A percentile compares a stretch with the other conserved stretches of the same genome.
phyloP scores from a whole-genome alignment of 352 stramenopile genomes.

The Phytopythium aichiense region DNA sequence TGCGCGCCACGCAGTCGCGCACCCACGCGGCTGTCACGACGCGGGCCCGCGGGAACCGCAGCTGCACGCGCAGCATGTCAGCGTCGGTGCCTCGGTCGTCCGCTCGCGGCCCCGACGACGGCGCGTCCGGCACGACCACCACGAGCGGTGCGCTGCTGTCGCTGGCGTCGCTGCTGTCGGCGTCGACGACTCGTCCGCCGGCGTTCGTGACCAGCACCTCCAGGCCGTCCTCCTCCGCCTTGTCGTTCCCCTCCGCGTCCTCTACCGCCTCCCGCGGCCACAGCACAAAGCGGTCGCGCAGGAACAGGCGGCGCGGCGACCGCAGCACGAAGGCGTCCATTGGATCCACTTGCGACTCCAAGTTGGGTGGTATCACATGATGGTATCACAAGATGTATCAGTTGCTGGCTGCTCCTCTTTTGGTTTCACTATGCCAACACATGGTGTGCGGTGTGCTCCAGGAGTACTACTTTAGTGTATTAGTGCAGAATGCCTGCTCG shows the following conservation, averaged over 20 bases:
- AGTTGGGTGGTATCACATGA: too few relatives aligned
- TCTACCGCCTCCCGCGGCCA: neutral
- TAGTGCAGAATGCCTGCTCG: neutral
- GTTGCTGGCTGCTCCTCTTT: neutral
- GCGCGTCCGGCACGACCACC: constrained; percentile 13
- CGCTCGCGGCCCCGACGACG: neutral
- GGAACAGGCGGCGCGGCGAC: constrained; percentile 32
- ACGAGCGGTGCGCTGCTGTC: neutral
- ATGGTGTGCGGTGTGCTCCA: neutral
- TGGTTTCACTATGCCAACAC: neutral
- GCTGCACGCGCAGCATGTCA: constrained; percentile 5
- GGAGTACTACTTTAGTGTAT: too few relatives aligned
- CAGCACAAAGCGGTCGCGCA: constrained; percentile 27
- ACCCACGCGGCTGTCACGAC: constrained; percentile 41
- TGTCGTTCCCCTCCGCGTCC: neutral
- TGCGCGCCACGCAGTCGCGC: constrained; percentile 28
- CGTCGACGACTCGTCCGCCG: constrained; percentile 27
- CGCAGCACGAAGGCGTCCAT: constrained; percentile 69
- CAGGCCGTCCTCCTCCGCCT: neutral
- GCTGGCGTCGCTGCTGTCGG: neutral
- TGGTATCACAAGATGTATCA: neutral
- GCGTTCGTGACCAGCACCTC: constrained; percentile 19
- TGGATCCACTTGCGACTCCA: neutral
- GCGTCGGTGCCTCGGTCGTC: neutral
- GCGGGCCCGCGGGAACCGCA: constrained; percentile 18